Base-by-base conservation (phyloP, 1,284 basidiomycete species). In the Taiwanofungus camphoratus region DNA sequence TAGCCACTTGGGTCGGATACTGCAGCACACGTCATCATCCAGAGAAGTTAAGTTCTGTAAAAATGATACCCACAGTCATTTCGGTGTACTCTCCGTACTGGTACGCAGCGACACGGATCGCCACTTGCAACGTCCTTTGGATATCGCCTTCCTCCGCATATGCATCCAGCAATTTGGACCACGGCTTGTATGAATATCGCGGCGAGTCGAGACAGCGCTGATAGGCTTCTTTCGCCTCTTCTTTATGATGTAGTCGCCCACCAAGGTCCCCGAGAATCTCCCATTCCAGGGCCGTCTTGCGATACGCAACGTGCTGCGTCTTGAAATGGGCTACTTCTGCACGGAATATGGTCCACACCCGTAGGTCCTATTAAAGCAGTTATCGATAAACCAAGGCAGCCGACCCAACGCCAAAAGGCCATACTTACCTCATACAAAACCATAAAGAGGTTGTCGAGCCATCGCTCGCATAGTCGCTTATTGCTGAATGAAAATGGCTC, bases 301-400 rank as follows among this genome's bases (percentile, higher is more conserved):
- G 82, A 62, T 98, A 99, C 0, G 93, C 92, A 49, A 98, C 87
- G 54, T 95, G 90, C 61, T 98, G 95, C 0, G 89, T 92, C 61
- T 95, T 96, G 77, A 96, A 99, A 61, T 99, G 95, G 1, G 92
- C 92, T n/a, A 98, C 87, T 61, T 99, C 96, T 3, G 96, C 95
- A 16, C 95, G 82, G 82, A 96, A 99, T 59, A 99, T 99, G 0
- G 96, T 99, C 85, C 95, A 99, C 9, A 99, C 90, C n/a, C 96
- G 83, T 38, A 99, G 71, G 61, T 99, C 95, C 86, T 94, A 48
- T n/a, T 4, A 24, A 13, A 32, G 42, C 29, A 31, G 39, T 13
- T 7, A 16, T 24, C 30, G 42, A 13, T 11, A n/a, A n/a, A n/a
- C n/a, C n/a, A n/a, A n/a, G n/a, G n/a, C 5, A 45, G 39, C 6